A percentile compares a stretch with the other conserved stretches of the same genome.
These are phyloP conservation scores for Hymenoscyphus infarciens DNA, from an alignment of 2,329 filamentous ascomycete species.

Conservation along the genomic window DNA sequence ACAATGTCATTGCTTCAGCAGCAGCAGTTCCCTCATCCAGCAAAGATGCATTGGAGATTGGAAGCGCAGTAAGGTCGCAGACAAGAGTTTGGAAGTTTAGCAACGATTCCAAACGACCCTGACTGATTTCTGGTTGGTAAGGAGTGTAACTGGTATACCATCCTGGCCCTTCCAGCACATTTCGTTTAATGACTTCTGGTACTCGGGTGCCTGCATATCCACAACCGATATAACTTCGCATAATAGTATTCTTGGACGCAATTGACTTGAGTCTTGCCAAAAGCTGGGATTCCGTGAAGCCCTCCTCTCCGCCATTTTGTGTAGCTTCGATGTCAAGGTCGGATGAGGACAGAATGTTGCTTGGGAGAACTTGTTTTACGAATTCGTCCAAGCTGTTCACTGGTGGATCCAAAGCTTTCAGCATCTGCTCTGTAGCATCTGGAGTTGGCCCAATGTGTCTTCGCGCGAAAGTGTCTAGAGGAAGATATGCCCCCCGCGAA, in stretches of 20 bases:
- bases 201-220: slow-evolving; percentile 87
- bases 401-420: slow-evolving; percentile 72
- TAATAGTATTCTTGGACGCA: slow-evolving; percentile 56
- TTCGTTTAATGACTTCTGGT: slow-evolving; percentile 87
- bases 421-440: slow-evolving; percentile 70
- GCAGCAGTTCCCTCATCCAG: slow-evolving; percentile 90
- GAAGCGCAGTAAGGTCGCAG: slow-evolving; percentile 78
- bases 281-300: slow-evolving; percentile 55
- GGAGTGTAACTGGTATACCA: slow-evolving; percentile 99
- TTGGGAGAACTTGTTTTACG: slow-evolving; percentile 76
- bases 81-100: slow-evolving; percentile 96
- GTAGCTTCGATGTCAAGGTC: slow-evolving; percentile 53
- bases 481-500: slow-evolving; percentile 40
- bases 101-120: slow-evolving; percentile 86
- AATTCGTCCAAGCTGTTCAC: slow-evolving; percentile 75
- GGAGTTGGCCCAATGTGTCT: slow-evolving; percentile 85
- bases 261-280: slow-evolving; percentile 51
- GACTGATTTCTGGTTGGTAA: slow-evolving; percentile 96
- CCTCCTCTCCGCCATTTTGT: slow-evolving; percentile 35
- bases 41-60: slow-evolving; percentile 86
- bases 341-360: slow-evolving; percentile 68
- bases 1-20: slow-evolving; percentile 93
- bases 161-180: slow-evolving; percentile 85
- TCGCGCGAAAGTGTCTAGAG: slow-evolving; percentile 61
- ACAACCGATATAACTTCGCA: slow-evolving; percentile 72